Base-by-base conservation (phyloP, 73 alveolate species). In the Uronychia binucleata region DNA sequence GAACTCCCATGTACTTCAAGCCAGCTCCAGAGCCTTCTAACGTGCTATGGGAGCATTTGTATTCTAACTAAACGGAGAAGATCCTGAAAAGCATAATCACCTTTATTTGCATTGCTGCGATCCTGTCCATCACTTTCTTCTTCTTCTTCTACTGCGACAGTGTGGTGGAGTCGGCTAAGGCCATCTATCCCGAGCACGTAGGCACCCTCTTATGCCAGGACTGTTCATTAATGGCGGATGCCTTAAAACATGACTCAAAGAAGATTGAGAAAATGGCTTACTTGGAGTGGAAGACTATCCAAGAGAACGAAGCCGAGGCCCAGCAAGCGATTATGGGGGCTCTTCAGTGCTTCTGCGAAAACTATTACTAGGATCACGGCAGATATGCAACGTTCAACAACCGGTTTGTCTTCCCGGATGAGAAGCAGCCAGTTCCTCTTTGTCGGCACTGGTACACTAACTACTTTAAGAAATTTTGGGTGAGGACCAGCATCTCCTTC, bases 1-100 rank as follows among this genome's bases (percentile, higher is more conserved):
- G 86, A 27, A 57, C 34, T n/a, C 91, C 91, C n/a, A 34, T 85
- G 0, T 77, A 85, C 59, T 85, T 85, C 57, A 85, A 75, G 57
- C 76, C 91, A 26, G 91, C 91, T 26, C 91, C 91, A 28, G 91
- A 85, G 75, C 86, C 91, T 19, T 85, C 91, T 1, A 85, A 85
- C 31, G 78, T 85, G 13, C 57, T 85, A 59, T 85, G 91, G 91
- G 91, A 85, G 31, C 75, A 85, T 77, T 59, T 74, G 27, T 85
- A 33, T 28, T 35, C 81, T 77, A 77, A 83, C 29, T 1, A 1
- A 29, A 1, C 26, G 28, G 0, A n/a, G 81, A 85, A 77, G 58
- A 0, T 1, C 1, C 26, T 77, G 28, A 85, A 82, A 57, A 76
- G 58, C 30, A 35, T 85, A 8, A n/a, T 81, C 0, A 59, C 91